phyloP scores from a whole-genome alignment of 2,329 filamentous ascomycete genomes.

The Cadophora malorum region DNA sequence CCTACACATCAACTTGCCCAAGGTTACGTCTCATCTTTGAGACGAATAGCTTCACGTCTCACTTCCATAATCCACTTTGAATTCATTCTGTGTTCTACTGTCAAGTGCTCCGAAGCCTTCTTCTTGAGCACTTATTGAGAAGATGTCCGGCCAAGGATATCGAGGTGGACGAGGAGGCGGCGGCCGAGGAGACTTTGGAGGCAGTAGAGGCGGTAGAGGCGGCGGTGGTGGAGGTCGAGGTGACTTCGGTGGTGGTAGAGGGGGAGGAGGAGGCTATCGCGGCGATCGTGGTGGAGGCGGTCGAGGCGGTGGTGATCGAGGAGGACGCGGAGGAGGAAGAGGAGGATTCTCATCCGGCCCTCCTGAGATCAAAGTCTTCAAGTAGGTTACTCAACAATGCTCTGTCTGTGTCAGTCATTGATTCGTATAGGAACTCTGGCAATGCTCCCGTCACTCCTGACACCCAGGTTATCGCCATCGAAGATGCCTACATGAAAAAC shows the following conservation, averaged over 20 bases:
- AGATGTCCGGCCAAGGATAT: conserved; percentile 23
- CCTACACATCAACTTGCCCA: neutral
- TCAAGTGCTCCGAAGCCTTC: neutral
- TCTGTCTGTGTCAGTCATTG: conserved; percentile 3
- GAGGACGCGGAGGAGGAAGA: conserved; percentile 41
- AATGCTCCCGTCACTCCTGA: conserved; percentile 37
- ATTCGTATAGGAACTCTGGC: conserved; percentile 36
- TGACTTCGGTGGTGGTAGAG: conserved; percentile 40
- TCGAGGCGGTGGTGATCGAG: conserved; percentile 37
- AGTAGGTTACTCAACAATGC: conserved; percentile 33
- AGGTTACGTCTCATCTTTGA: neutral
- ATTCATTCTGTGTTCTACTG: neutral
- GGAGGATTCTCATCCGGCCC: conserved; percentile 25
- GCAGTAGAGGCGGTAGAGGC: conserved; percentile 37
- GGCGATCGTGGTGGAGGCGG: conserved; percentile 42
- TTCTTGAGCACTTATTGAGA: neutral
- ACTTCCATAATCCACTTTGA: neutral
- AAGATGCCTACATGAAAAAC: conserved; percentile 42
- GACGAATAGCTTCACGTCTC: neutral
- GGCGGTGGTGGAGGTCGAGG: conserved; percentile 37
- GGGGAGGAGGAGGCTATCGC: conserved; percentile 44
- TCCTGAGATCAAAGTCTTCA: conserved; percentile 35
- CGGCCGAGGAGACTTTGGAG: conserved; percentile 27
- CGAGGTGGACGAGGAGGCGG: conserved; percentile 25
- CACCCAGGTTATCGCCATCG: conserved; percentile 38